Evolutionary conservation across 495 filamentous ascomycete genomes (phyloP), one percentile per base, ranked within the genome.

Genomic region (Aspergillus haitiensis): DNA sequence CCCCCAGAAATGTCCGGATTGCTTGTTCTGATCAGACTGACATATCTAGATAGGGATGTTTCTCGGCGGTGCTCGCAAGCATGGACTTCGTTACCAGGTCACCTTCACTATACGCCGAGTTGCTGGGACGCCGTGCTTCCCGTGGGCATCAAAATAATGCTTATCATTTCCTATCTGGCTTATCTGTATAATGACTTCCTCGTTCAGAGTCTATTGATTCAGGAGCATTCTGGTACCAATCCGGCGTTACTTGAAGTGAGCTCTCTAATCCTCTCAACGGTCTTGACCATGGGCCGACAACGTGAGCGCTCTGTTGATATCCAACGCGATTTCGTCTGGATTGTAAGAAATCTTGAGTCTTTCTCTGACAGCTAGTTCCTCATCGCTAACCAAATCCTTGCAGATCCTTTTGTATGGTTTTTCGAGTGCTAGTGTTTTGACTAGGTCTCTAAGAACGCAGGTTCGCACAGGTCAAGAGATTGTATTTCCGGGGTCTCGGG

Each of bases 171-270:
- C 1, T 72, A 72, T 33, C 65, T 78, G 3, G 68, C 71, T 12
- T 76, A 78, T 53, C 69, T 75, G 0, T 72, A 75, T 33, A 80
- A 80, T 52, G 69, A 78, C 15, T 73, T 82, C 37, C 71, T 81
- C 21, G 67, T 81, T 7, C 74, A 82, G 36, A 64, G 73, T 12
- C 70, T 82, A 0, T 64, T 82, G 31, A 72, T 73, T 6, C 73
- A 73, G 31, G 75, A 77, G 51, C 63, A 72, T 7, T 56, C 69
- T 0, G 66, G 67, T 5, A 74, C 70, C 7, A 69, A 66, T 18
- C 52, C 67, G 0, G 66, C 73, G 8, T 68, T 74, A 54, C 67
- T 82, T 4, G 68, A 74, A 11, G 69, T 76, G 7, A 72, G 67
- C 40, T 66, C 77, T 3, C 64, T 67, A 0, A 68, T 74, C 21